Evolutionary conservation across 108 stramenopile genomes (phyloP).

Genomic region (Schizochytrium sp.): DNA sequence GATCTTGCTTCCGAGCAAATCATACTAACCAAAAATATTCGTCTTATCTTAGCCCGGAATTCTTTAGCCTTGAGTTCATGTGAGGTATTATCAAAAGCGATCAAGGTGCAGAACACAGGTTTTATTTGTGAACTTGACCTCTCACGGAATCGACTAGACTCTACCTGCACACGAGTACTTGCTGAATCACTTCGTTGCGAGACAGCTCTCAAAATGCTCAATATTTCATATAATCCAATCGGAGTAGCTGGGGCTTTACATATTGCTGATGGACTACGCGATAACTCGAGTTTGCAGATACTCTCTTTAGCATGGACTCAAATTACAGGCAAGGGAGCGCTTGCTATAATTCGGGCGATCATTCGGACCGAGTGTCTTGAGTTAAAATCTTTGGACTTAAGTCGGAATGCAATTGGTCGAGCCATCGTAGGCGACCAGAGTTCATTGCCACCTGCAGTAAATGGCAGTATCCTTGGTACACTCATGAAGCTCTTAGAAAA

Average conservation of each 20-base stretch:
- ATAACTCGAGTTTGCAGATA: background rate
- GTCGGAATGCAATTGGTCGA: background rate
- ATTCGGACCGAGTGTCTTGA: background rate
- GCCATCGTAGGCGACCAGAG: background rate
- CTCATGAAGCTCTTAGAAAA: background rate
- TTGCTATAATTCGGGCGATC: background rate
- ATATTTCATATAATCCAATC: background rate
- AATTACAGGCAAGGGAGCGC: background rate
- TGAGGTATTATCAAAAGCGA: background rate
- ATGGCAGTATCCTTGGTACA: background rate
- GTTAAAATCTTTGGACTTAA: background rate
- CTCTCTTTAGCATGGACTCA: constrained; percentile 13
- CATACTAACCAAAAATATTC: background rate
- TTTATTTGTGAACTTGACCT: background rate
- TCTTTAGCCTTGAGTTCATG: background rate
- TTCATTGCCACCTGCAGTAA: background rate
- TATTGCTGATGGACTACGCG: background rate
- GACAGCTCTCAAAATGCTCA: background rate
- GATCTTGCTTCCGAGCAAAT: background rate
- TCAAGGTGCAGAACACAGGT: background rate
- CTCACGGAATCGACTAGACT: background rate
- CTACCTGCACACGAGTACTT: background rate
- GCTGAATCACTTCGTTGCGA: background rate
- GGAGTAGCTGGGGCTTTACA: background rate
- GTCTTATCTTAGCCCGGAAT: background rate